These are phyloP conservation scores for Ceratobasidium sp. DNA, from an alignment of 1,284 basidiomycete species.

Conservation along the genomic window DNA sequence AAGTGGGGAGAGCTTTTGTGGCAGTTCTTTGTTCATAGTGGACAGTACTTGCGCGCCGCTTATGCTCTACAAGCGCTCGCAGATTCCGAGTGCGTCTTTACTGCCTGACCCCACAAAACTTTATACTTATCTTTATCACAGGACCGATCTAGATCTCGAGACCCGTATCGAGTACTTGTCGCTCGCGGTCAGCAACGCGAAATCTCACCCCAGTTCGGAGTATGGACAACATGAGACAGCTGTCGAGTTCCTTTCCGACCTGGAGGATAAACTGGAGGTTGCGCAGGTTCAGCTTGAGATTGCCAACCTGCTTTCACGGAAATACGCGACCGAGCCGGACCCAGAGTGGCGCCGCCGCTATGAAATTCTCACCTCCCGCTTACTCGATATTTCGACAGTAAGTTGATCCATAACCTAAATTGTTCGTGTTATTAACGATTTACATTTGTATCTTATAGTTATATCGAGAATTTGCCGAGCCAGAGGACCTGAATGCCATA, in stretches of 20 bases:
- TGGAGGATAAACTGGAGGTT: conserved; percentile 97
- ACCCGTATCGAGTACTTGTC: conserved; percentile 86
- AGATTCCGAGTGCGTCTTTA: conserved; percentile 60
- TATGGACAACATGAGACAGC: conserved; percentile 79
- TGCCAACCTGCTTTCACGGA: conserved; percentile 67
- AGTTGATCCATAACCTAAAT: conserved; percentile 43
- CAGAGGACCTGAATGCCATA: conserved; percentile 81
- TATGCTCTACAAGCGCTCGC: conserved; percentile 86
- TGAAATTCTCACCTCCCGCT: conserved; percentile 52
- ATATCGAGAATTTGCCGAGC: conserved; percentile 86
- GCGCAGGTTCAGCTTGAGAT: conserved; percentile 95
- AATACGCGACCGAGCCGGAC: conserved; percentile 48
- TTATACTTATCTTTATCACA: conserved; percentile 47
- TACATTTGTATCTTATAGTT: conserved; percentile 59
- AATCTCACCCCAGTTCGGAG: conserved; percentile 82
- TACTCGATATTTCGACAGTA: conserved; percentile 76
- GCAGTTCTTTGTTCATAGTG: conserved; percentile 95
- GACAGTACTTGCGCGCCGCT: conserved; percentile 83
- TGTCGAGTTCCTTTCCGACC: conserved; percentile 87
- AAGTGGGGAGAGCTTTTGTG: conserved; percentile 90
- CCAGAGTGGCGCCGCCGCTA: conserved; percentile 51
- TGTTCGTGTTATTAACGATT: conserved; percentile 34
- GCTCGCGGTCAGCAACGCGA: conserved; percentile 92
- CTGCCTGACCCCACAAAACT: not conserved
- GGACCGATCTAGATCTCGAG: conserved; percentile 72